Evolutionary conservation across 768 basidiomycete species (phyloP).

Genomic region (Trametes maxima): DNA sequence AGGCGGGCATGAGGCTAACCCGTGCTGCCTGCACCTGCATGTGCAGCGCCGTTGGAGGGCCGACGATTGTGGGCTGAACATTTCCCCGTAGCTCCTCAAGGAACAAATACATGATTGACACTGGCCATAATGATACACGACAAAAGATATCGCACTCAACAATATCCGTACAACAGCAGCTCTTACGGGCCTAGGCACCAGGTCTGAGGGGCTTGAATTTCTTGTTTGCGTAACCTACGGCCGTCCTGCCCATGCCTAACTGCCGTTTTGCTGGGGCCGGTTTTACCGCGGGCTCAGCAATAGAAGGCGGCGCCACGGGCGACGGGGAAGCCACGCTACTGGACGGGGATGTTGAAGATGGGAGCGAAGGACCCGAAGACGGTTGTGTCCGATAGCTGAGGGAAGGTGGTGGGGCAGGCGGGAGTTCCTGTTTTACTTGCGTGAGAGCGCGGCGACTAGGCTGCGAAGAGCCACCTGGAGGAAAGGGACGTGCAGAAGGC

Average conservation of each 20-base stretch:
- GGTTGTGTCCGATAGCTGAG: not conserved
- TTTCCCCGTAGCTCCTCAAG: not conserved
- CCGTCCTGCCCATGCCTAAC: constrained; percentile 61
- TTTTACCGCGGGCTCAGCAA: not conserved
- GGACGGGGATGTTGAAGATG: constrained; percentile 3
- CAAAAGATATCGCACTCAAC: not conserved
- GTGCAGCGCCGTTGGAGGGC: no score
- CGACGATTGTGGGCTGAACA: not conserved
- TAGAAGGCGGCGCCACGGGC: not conserved
- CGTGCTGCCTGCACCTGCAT: not conserved
- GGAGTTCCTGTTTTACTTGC: not conserved
- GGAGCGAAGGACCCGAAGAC: not conserved
- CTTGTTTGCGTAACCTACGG: constrained; percentile 61
- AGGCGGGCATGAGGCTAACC: constrained; percentile 18
- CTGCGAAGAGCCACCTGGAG: no score
- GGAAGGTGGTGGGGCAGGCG: not conserved
- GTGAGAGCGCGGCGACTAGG: not conserved
- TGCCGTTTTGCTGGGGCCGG: constrained; percentile 50
- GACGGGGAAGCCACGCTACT: not conserved
- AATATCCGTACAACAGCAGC: not conserved
- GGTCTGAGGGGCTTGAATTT: constrained; percentile 63
- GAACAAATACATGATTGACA: no score
- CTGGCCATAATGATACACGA: not conserved
- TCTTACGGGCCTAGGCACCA: not conserved
- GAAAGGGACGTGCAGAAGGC: not conserved